Conservation (phyloP, 345 rosid genomes). For the Rhodamnia argentea region DNA sequence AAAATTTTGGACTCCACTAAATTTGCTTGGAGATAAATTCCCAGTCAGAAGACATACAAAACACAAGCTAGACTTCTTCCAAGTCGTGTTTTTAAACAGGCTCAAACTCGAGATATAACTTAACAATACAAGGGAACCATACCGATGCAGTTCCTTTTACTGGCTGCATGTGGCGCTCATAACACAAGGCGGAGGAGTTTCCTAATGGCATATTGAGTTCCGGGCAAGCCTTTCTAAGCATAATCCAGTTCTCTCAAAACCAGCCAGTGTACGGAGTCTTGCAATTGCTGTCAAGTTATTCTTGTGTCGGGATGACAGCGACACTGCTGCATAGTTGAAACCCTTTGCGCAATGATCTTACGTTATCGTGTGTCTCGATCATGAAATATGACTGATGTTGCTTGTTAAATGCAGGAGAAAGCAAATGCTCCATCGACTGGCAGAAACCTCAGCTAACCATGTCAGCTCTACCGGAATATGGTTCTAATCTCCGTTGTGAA, state of each 20-base stretch:
- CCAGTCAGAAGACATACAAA: not conserved
- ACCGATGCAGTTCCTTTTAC: not conserved
- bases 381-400: not conserved
- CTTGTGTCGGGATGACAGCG: not conserved
- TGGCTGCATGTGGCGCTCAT: not conserved
- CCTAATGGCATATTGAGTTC: not conserved
- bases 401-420: not conserved
- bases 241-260: not conserved
- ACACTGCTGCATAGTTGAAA: not conserved
- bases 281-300: not conserved
- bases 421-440: constrained; percentile 17
- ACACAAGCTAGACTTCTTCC: not conserved
- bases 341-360: not conserved
- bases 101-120: not conserved
- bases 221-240: not conserved
- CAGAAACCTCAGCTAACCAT: constrained; percentile 31
- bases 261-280: not conserved
- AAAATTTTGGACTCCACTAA: not conserved
- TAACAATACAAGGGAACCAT: not conserved
- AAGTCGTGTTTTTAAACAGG: accelerated
- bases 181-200: not conserved
- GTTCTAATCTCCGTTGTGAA: constrained; percentile 40
- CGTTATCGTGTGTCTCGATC: not conserved
- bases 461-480: constrained; percentile 31
- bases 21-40: not conserved